These are phyloP conservation scores for Eleusine indica DNA, from an alignment of 176 grass and related monocot species.

Conservation along the genomic window DNA sequence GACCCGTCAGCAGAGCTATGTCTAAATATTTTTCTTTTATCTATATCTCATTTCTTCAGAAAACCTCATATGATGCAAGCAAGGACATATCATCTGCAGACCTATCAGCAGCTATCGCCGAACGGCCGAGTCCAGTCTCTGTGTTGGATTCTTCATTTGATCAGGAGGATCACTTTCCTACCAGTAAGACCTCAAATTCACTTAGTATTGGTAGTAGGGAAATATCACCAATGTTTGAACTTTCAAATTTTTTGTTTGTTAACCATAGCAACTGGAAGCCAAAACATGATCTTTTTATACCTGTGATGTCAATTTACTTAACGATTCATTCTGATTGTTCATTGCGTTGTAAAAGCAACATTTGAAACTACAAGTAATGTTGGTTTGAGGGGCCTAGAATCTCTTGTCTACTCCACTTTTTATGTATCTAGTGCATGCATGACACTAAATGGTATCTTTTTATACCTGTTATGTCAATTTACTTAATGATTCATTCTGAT, in stretches of 20 bases:
- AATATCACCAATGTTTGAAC: constrained; percentile 9
- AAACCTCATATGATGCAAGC: constrained; percentile 67
- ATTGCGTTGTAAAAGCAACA: neutral
- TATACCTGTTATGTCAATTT: neutral
- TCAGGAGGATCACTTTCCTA: constrained; percentile 54
- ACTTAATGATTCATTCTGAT: neutral
- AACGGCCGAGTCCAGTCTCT: constrained; percentile 80
- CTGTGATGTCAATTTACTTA: neutral
- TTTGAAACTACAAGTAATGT: neutral
- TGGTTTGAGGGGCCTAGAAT: neutral
- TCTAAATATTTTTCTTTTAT: constrained; percentile 17
- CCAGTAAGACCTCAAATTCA: constrained; percentile 44
- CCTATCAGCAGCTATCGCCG: constrained; percentile 37
- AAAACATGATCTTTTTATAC: neutral
- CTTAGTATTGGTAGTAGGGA: constrained; percentile 41
- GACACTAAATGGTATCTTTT: neutral
- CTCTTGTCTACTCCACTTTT: too few relatives aligned
- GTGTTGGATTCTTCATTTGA: constrained; percentile 71
- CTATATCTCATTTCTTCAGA: constrained; percentile 57
- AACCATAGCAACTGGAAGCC: constrained; percentile 30
- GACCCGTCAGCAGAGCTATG: neutral
- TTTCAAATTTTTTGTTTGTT: constrained; percentile 28
- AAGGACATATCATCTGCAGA: constrained; percentile 54
- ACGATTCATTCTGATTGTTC: neutral
- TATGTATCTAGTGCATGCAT: too few relatives aligned